Base-by-base conservation (phyloP, 140 eudicot genomes). In the Ambrosia hybrid region DNA sequence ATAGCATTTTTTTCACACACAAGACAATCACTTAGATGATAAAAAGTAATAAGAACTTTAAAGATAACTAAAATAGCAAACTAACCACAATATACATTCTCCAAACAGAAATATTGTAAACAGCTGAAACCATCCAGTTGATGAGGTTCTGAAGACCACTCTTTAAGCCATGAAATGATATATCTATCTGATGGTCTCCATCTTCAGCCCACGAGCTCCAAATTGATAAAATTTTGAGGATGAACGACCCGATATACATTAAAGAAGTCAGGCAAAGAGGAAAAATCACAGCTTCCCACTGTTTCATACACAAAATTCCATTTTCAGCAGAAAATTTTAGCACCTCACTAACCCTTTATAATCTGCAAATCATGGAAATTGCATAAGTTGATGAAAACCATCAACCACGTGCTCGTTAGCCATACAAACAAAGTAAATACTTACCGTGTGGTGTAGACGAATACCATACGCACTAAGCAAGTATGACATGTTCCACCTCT, bases 41-140 rank as follows among this genome's bases (percentile, higher is more conserved):
- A 43, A 26, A 55, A 64, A 65, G 34, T 46, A 63, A 15, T 65
- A 3, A 36, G 1, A 38, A 43, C 4, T 46, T 4, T 4, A 8
- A 43, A 46, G 11, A 48, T 5, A 53, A 65, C 17, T 17, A 34
- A 15, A 8, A 34, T 41, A 67, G 49, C 2, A 83, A 70, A 85
- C 95, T 87, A n/a, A 90, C 99, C 97, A 94, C 99, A 52, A 94
- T 57, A 74, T 82, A 91, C 65, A 82, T 84, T 72, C 97, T 89
- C 99, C 98, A 93, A 4, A 82, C 78, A 51, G 85, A 72, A 38
- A 93, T 76, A 78, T 79, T 73, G 68, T 80, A 80, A 68, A 80
- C 75, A 21, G 70, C 46, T 17, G 95, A 76, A 17, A 74, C 46
- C 48, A 79, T 74, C 85, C 80, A 73, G 48, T 34, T 76, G 6